Evolutionary conservation across 257 asterid species (phyloP), one percentile per base, ranked within the genome.

Genomic region (Catharanthus roseus): DNA sequence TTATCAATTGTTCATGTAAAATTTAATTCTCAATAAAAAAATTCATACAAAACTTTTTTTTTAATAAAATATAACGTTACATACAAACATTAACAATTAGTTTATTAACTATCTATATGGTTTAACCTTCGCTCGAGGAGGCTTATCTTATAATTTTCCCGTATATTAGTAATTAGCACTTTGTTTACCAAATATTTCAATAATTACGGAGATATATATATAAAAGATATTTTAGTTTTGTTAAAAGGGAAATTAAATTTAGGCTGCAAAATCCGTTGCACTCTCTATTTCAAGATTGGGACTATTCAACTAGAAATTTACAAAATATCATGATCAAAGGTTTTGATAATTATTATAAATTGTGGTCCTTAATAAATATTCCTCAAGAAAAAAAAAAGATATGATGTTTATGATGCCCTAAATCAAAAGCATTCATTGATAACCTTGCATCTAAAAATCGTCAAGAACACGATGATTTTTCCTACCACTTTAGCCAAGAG

Each of bases 351-450:
- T 38, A 3, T 38, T 38, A 38, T 38, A 3, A 70, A 77, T 61
- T 81, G 91, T 88, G 88, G 91, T 86, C 95, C 90, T 77, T 77
- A n/a, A n/a, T 72, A 68, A 72, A 74, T 54, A 74, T 54, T 65
- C 61, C 45, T 73, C 54, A 74, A 68, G 68, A 54, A 45, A 77
- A 62, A 12, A 57, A 12, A 57, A 21, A 39, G n/a, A 39, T 19
- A 38, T 19, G 66, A 49, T 75, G 72, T 80, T 74, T 77, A 12
- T 45, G 42, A 38, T 51, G 69, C 77, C 72, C 55, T 34, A 65
- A 70, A 42, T 36, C 38, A 29, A 65, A 65, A 51, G 73, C 72
- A 23, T 42, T 15, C 21, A 47, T 55, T 19, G 62, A 55, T 55
- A 16, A 10, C 63, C 41, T 77, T 75, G 53, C 80, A 49, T 79